Base-by-base conservation (phyloP, 805 yeast species). In the Kodamaea nitidulidarum region DNA sequence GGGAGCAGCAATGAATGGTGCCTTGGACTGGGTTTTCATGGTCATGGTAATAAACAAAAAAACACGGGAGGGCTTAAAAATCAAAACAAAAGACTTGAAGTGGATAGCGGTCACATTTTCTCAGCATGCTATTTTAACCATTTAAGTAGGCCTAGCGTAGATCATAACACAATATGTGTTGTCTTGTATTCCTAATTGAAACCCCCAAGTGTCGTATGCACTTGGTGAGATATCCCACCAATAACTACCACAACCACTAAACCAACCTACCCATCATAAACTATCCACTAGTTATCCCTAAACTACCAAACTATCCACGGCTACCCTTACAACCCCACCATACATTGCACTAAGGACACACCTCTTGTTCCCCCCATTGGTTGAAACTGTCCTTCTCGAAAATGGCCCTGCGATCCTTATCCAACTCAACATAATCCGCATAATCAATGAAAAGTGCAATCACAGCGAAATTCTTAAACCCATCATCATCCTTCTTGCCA, bases 361-460 rank as follows among this genome's bases (percentile, higher is more conserved):
- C 84, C 51, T 84, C 91, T 38, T 67, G 70, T 55, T 85, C 91
- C 35, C 69, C 71, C 95, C 95, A 86, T 47, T 76, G 76, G 43
- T 78, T 84, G 36, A 66, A 59, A 34, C 68, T 71, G 42, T 70
- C 72, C 48, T 81, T 70, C 42, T 73, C 75, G 50, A 73, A 78
- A 17, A 78, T 51, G 41, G 65, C 70, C 45, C 87, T 60, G 46
- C 77, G 67, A 48, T 75, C 74, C 45, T 76, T 77, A 37, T 76
- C 79, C 45, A 80, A 61, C 46, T 80, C 81, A 38, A 80, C 72
- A 53, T 71, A 73, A 57, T 87, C 95, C 8, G 84, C 95, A 34
- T 71, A 65, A 38, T 85, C 83, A 28, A 81, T 73, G 52, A 84
- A 78, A 65, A 87, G 58, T 28, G 83, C 79, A 20, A 84, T 76